Conservation (phyloP, 2,329 filamentous ascomycete genomes). For the Byssochlamys sp. region DNA sequence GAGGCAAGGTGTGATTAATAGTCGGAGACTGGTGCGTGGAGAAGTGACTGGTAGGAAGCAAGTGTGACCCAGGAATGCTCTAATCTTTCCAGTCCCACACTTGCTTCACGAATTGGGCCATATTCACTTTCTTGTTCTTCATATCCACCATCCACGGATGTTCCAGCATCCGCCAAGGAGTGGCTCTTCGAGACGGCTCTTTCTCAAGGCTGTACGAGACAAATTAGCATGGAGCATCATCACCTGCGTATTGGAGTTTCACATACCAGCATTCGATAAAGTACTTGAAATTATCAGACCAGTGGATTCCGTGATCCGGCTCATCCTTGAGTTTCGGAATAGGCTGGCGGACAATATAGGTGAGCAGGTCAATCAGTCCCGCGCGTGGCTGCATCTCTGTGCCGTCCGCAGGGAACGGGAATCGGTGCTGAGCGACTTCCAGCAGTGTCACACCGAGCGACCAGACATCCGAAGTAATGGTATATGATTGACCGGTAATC, state of each 20-base stretch:
- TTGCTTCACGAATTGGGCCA: conserved; percentile 83
- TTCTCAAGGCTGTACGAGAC: conserved; percentile 67
- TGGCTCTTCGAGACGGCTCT: conserved; percentile 73
- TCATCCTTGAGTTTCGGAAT: conserved; percentile 96
- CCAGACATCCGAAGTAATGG: conserved; percentile 97
- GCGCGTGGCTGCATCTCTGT: conserved; percentile 90
- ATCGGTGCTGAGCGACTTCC: conserved; percentile 98
- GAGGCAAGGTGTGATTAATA: conserved; percentile 2
- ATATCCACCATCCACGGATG: conserved; percentile 99
- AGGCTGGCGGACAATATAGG: conserved; percentile 91
- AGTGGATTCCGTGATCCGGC: conserved; percentile 75
- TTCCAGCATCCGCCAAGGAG: conserved; percentile 96
- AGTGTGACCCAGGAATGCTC: conserved; percentile 2
- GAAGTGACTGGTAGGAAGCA: background rate
- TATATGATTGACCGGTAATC: conserved; percentile 95
- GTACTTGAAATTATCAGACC: conserved; percentile 97
- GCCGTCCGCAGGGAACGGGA: conserved; percentile 93
- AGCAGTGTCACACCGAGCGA: conserved; percentile 90
- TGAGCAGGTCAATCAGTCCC: conserved; percentile 85
- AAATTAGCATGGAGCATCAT: background rate
- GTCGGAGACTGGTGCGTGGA: conserved; percentile 2
- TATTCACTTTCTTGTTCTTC: conserved; percentile 91
- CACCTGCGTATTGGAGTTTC: background rate
- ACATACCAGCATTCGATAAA: conserved; percentile 98
- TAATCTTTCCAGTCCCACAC: conserved; percentile 93